These are phyloP conservation scores for Botrytis sinoallii DNA, from an alignment of 2,329 filamentous ascomycete species.

Conservation along the genomic window DNA sequence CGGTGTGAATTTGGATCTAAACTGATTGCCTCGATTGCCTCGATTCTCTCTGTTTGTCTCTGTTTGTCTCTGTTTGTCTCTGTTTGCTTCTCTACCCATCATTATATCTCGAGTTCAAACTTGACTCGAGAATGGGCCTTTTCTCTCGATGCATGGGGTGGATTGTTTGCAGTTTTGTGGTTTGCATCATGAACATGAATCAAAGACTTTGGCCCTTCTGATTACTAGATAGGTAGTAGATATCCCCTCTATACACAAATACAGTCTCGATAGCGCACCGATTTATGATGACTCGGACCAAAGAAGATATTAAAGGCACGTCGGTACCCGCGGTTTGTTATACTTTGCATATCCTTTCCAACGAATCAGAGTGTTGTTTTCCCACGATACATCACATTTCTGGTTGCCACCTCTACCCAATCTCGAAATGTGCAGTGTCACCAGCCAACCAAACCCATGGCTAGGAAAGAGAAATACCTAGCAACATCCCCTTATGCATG, in stretches of 20 bases:
- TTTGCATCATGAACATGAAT: neutral
- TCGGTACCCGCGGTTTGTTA: constrained; percentile 14
- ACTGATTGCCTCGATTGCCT: neutral
- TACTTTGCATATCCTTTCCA: constrained; percentile 2
- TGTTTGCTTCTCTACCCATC: neutral
- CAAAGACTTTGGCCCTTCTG: neutral
- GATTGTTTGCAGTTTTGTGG: neutral
- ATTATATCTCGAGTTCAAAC: neutral
- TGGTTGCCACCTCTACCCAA: constrained; percentile 9
- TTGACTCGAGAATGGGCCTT: neutral
- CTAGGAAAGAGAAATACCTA: neutral
- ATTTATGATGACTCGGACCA: neutral
- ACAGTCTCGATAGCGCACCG: neutral
- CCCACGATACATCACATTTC: neutral
- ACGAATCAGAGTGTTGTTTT: constrained; percentile 10
- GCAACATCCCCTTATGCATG: neutral
- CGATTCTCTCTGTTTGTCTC: no score
- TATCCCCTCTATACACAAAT: neutral
- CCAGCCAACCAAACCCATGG: constrained; percentile 15
- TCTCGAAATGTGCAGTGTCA: neutral
- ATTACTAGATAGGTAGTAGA: neutral
- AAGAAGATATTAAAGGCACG: neutral
- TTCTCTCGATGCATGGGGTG: neutral
- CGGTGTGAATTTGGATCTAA: neutral
- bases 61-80: neutral